These are phyloP conservation scores for Colletotrichum musae DNA, from an alignment of 2,329 filamentous ascomycete species.

Conservation along the genomic window DNA sequence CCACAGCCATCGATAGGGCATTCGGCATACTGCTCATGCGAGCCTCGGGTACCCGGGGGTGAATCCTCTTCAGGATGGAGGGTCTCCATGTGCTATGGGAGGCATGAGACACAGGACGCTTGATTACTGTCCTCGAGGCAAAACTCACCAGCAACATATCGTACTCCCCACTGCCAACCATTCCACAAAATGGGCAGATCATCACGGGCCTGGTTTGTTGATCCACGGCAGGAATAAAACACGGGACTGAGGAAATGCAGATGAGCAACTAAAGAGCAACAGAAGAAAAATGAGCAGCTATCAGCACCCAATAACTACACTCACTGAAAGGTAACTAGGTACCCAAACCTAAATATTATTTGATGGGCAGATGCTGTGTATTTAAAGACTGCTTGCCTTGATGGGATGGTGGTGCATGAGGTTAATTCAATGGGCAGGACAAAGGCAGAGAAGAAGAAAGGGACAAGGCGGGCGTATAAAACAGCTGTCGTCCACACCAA, in stretches of 20 bases:
- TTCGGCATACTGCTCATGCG: slow-evolving; percentile 27
- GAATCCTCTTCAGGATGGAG: slow-evolving; percentile 44
- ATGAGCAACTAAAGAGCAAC: slow-evolving; percentile 4
- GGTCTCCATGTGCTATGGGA: slow-evolving; percentile 47
- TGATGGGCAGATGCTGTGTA: too few relatives aligned
- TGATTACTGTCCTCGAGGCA: not conserved
- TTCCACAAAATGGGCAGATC: slow-evolving; percentile 55
- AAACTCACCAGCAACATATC: slow-evolving; percentile 53
- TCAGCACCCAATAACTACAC: too few relatives aligned
- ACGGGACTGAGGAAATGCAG: not conserved
- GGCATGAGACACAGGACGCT: not conserved
- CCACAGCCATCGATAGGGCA: slow-evolving; percentile 65
- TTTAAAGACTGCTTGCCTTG: too few relatives aligned
- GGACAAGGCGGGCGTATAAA: too few relatives aligned
- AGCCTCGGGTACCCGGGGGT: slow-evolving; percentile 51
- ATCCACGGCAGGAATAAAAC: not conserved
- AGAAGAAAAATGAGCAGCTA: not conserved
- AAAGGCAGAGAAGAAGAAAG: too few relatives aligned
- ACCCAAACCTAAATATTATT: too few relatives aligned
- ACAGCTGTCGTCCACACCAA: too few relatives aligned
- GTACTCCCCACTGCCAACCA: slow-evolving; percentile 49
- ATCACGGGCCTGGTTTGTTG: not conserved
- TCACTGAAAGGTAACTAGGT: too few relatives aligned
- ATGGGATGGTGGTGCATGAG: too few relatives aligned
- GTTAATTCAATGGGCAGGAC: too few relatives aligned